Conservation (phyloP, 768 basidiomycete genomes). For the Galerina sulciceps region DNA sequence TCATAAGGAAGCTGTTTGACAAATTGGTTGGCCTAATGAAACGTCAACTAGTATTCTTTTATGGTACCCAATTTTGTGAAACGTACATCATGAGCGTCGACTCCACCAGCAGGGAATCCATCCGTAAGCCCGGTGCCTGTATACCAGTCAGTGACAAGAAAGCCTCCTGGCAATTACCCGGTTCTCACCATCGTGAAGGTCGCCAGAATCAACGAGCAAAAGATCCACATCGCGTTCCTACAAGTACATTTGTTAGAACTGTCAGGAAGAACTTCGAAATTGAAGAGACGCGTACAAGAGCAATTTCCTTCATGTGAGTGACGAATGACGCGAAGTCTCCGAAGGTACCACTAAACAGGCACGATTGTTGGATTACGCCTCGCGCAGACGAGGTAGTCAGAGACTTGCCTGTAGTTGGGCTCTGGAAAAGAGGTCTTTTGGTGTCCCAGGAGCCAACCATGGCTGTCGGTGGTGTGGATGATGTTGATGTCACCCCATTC, state of each 20-base stretch:
- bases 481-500: constrained; percentile 92
- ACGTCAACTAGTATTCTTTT: neutral
- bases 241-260: neutral
- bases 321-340: constrained; percentile 93
- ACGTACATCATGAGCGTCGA: constrained; percentile 73
- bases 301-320: constrained; percentile 77
- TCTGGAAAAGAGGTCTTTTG: constrained; percentile 75
- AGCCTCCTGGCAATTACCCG: neutral
- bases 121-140: constrained; percentile 78
- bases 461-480: constrained; percentile 84
- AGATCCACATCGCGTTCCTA: constrained; percentile 79
- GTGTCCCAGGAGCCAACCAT: constrained; percentile 77
- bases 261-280: neutral
- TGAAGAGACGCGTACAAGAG: constrained; percentile 43
- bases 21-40: constrained; percentile 70
- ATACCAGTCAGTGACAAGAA: neutral
- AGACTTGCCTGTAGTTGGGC: constrained; percentile 59
- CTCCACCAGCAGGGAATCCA: constrained; percentile 69
- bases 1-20: constrained; percentile 79
- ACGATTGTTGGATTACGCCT: neutral
- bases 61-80: neutral
- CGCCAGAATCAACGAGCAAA: constrained; percentile 82
- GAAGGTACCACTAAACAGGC: constrained; percentile 35
- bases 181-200: constrained; percentile 67
- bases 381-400: neutral